phyloP scores from a whole-genome alignment of 2,329 filamentous ascomycete species.

The Erysiphe pulchra region DNA sequence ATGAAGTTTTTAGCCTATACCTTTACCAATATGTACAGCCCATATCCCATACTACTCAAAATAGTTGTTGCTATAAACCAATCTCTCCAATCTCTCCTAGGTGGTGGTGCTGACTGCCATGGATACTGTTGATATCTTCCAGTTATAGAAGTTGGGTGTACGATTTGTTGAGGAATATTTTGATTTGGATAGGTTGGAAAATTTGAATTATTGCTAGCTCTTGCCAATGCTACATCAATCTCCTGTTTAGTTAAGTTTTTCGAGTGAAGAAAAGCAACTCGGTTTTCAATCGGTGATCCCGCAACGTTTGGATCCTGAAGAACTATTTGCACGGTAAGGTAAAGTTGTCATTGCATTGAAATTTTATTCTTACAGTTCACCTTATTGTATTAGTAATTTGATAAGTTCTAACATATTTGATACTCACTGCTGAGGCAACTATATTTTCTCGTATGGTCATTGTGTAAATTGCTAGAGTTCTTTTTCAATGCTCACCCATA shows the following conservation, averaged over 20 bases:
- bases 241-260: slow-evolving; percentile 97
- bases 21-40: slow-evolving; percentile 69
- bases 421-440: slow-evolving; percentile 50
- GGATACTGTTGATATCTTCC: slow-evolving; percentile 23
- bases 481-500: no score
- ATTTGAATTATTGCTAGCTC: slow-evolving; percentile 35
- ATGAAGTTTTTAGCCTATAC: slow-evolving; percentile 18
- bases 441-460: slow-evolving; percentile 90
- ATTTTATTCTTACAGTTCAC: slow-evolving; percentile 12
- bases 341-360: neutral
- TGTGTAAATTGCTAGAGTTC: neutral
- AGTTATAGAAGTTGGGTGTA: slow-evolving; percentile 15
- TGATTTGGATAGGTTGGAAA: slow-evolving; percentile 18
- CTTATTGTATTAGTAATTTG: slow-evolving; percentile 9
- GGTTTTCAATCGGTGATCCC: slow-evolving; percentile 72
- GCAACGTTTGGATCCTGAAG: slow-evolving; percentile 85
- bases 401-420: slow-evolving; percentile 1
- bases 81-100: slow-evolving; percentile 82
- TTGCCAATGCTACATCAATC: slow-evolving; percentile 58
- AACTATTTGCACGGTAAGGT: slow-evolving; percentile 25
- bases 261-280: slow-evolving; percentile 74
- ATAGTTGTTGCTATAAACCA: slow-evolving; percentile 99
- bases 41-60: slow-evolving; percentile 69
- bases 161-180: slow-evolving; percentile 17
- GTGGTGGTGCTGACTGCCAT: slow-evolving; percentile 33